Conservation (phyloP, 1,284 basidiomycete genomes). For the Coriolopsis trogii region DNA sequence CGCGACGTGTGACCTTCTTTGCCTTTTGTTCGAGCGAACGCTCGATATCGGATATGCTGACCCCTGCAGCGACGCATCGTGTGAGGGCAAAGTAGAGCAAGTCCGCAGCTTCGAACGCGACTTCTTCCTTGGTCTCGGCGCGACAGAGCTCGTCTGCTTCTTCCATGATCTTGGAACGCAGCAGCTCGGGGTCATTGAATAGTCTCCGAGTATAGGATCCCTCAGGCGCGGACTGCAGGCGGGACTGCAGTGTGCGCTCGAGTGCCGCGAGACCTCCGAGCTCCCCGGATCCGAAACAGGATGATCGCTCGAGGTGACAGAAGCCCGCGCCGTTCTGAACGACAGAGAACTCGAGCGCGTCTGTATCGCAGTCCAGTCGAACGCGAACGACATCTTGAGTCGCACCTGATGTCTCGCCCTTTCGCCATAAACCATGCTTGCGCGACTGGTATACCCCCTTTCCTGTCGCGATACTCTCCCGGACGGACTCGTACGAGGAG, state of each 20-base stretch:
- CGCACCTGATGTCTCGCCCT: constrained; percentile 95
- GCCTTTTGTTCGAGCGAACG: constrained; percentile 85
- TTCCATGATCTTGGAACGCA: constrained; percentile 95
- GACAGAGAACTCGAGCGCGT: constrained; percentile 91
- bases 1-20: constrained; percentile 84
- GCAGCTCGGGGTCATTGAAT: constrained; percentile 82
- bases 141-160: constrained; percentile 96
- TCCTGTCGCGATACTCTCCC: constrained; percentile 86
- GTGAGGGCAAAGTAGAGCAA: constrained; percentile 93
- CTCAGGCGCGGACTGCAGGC: constrained; percentile 79
- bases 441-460: constrained; percentile 97
- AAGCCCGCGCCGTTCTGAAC: constrained; percentile 92
- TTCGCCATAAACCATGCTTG: constrained; percentile 95
- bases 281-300: constrained; percentile 78
- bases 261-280: constrained; percentile 80
- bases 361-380: constrained; percentile 90
- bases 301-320: constrained; percentile 86
- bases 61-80: constrained; percentile 86
- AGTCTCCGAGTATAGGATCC: constrained; percentile 93
- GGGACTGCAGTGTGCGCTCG: constrained; percentile 78
- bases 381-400: constrained; percentile 89
- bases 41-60: constrained; percentile 87
- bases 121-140: constrained; percentile 80
- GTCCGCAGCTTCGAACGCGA: constrained; percentile 98
- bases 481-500: constrained; percentile 89